Conservation (phyloP, 2,329 filamentous ascomycete species). For the Coniochaeta pulveracea region DNA sequence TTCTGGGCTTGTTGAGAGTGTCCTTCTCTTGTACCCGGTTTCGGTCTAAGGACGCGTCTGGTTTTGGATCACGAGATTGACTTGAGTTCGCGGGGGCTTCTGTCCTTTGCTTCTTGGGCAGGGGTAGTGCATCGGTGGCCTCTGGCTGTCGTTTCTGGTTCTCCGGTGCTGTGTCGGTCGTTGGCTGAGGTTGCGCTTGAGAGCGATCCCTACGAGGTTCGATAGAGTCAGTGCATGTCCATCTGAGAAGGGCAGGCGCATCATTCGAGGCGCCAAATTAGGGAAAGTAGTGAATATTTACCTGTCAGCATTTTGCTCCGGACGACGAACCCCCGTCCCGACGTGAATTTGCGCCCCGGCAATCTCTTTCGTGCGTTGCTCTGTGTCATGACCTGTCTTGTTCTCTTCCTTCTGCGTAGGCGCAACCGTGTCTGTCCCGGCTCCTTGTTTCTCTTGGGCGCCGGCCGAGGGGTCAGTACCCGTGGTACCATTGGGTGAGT, state of each 20-base stretch:
- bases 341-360: conserved; percentile 2
- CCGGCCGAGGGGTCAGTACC: conserved; percentile 13
- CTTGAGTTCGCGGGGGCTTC: conserved; percentile 18
- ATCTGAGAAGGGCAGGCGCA: no score
- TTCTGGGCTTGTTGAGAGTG: conserved; percentile 6
- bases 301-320: conserved; percentile 19
- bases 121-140: conserved; percentile 28
- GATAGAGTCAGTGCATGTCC: background rate
- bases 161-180: conserved; percentile 22
- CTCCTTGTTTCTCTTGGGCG: conserved; percentile 11
- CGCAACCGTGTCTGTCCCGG: conserved; percentile 8
- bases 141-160: conserved; percentile 36
- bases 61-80: conserved; percentile 8
- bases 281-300: conserved; percentile 9
- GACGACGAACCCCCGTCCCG: conserved; percentile 18
- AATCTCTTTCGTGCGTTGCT: background rate
- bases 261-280: background rate
- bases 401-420: conserved; percentile 8
- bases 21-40: conserved; percentile 9
- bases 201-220: background rate
- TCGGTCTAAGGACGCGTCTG: no score
- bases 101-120: conserved; percentile 33
- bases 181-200: background rate
- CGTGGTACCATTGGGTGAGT: conserved; percentile 22
- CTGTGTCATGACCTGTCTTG: conserved; percentile 8